Percentiles rank a stretch among this genome's conserved stretches.
Conservation (phyloP, 129 eudicot species). For the Flaveria robusta region DNA sequence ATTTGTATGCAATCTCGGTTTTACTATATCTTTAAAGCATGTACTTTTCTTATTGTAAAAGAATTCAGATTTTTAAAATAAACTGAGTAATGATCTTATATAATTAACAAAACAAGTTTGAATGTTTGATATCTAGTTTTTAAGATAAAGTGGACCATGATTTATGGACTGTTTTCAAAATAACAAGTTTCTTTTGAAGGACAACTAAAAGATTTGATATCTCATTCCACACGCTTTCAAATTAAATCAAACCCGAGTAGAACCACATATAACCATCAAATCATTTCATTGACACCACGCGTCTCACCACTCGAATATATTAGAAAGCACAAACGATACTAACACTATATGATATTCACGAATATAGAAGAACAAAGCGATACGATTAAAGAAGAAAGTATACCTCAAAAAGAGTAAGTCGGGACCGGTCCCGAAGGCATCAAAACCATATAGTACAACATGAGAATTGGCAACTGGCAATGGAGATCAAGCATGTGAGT, state of each 20-base stretch:
- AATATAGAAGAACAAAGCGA: not conserved
- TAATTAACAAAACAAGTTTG: not conserved
- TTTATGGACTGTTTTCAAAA: not conserved
- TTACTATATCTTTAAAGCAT: too few relatives aligned
- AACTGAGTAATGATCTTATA: too few relatives aligned
- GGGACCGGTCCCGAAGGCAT: conserved; percentile 6
- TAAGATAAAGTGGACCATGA: not conserved
- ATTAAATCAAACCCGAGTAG: not conserved
- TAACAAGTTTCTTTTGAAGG: not conserved
- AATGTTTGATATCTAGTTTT: not conserved
- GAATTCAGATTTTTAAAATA: too few relatives aligned
- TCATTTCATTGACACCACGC: not conserved
- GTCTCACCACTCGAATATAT: not conserved
- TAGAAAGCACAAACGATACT: not conserved
- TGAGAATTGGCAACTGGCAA: conserved; percentile 26
- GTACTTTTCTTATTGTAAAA: too few relatives aligned
- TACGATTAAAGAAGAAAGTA: conserved; percentile 6
- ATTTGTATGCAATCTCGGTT: too few relatives aligned
- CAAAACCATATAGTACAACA: conserved; percentile 22
- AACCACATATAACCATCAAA: not conserved
- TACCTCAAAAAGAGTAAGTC: conserved; percentile 26
- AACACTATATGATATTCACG: not conserved
- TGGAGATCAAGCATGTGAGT: conserved; percentile 32
- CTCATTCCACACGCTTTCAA: not conserved
- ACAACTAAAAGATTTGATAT: not conserved